Evolutionary conservation across 176 grass and related monocot genomes (phyloP), one percentile per base, ranked within the genome.

Genomic region (Oryza nivara): DNA sequence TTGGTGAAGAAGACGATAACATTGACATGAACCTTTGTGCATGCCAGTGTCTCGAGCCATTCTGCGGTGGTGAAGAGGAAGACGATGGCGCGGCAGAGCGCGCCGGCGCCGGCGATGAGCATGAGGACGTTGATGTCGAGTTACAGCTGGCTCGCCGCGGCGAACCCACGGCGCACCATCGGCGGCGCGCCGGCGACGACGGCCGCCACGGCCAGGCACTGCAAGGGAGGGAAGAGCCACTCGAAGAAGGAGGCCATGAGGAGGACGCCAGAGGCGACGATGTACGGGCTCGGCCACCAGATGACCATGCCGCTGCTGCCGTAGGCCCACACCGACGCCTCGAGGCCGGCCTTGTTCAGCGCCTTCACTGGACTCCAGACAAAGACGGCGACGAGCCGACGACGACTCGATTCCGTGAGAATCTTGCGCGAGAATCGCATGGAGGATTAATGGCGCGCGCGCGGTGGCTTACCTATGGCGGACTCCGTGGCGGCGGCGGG

Each of bases 41-140:
- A 88, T 11, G 92, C 92, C 34, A 85, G 87, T 2, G 90, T 87
- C 88, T 97, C 90, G 2, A 97, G 82, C 95, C 95, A 97, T 75
- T 97, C 92, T 1, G 92, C 92, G 11, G 70, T 25, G 23, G 86
- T 92, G 80, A 97, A 97, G 83, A 97, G 90, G 92, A 97, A 94
- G 11, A 97, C 92, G 68, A 94, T 86, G 9, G 67, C 82, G 5
- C 84, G 86, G 8, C 79, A 86, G 14, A 85, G 67, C 1, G 95
- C 86, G 13, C 95, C 92, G 14, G 64, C 83, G 44, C 75, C 86
- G 0, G 91, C 85, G 12, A 90, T 82, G 5, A 93, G 49, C 83
- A 97, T 89, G 20, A 97, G 89, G 38, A 89, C 74, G 73, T 94
- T 97, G 80, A 94, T 92, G 84, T 97, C 95, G 4, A 97, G 88